Base-by-base conservation (phyloP, 2,329 filamentous ascomycete genomes). In the Microsporum canis region DNA sequence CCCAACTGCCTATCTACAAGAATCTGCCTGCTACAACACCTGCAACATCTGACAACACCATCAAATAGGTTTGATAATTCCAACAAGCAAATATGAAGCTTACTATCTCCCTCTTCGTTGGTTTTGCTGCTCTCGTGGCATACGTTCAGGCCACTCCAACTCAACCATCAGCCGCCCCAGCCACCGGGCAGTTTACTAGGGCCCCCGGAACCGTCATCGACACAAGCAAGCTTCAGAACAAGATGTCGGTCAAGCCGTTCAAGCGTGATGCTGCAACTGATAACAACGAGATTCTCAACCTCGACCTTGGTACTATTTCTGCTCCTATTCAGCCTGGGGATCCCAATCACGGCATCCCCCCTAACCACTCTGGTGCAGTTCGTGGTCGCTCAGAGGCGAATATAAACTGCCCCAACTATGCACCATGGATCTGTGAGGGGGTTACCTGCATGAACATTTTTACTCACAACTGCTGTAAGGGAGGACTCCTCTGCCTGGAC, bases 391-490 rank as follows among this genome's bases (percentile, higher is more conserved):
- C 14, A 1, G 49, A 47, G 27, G 36, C 60, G 12, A 31, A 5
- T 57, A 58, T 45, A 33, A 51, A 36, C 49, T 56, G 34, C 17
- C 17, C 34, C 17, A 58, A 59, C 17, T 47, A 61, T 31, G n/a
- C 43, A 8, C 59, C 61, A 12, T 63, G 61, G 61, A 36, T 61
- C 5, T 65, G 63, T 43, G 63, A 63, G 12, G 58, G 56, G 5
- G 49, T 58, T 14, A 38, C 58, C 12, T 65, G 63, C 38, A 58
- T 65, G 23, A 62, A 65, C 59, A 60, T 43, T n/a, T 62, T 56
- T 14, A 61, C 47, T 29, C 49, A 62, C 51, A 65, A 51, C 45
- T 65, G 63, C 49, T 65, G 63, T 58, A 51, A 61, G 53, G 63
- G 63, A 39, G 63, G 63, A 5, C 29, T 41, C 57, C 17, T 62